phyloP scores from a whole-genome alignment of 352 stramenopile genomes.

The Phytopythium ostracodes region DNA sequence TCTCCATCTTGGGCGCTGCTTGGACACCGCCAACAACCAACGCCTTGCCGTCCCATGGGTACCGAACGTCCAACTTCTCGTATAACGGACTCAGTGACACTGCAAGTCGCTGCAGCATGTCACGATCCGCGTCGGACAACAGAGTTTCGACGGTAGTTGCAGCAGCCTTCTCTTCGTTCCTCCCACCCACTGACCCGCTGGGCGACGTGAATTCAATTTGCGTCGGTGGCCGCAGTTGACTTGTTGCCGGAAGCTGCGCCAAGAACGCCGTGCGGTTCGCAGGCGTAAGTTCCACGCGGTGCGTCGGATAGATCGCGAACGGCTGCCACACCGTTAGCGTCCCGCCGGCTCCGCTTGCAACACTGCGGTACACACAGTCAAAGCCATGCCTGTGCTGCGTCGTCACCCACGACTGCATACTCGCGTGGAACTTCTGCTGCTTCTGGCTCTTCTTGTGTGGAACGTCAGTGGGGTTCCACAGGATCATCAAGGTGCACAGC shows the following conservation, averaged over 20 bases:
- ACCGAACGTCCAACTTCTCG: constrained; percentile 25
- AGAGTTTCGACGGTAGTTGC: too few relatives aligned
- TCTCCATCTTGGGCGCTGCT: constrained; percentile 33
- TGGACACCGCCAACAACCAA: constrained; percentile 27
- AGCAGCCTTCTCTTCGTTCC: background rate
- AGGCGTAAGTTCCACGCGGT: constrained; percentile 24
- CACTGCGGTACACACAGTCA: constrained; percentile 38
- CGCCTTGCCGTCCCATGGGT: constrained; percentile 44
- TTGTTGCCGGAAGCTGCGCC: constrained; percentile 17
- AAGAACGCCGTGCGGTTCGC: constrained; percentile 14
- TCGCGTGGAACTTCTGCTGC: constrained; percentile 6
- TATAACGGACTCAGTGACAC: constrained; percentile 24
- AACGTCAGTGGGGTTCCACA: constrained; percentile 23
- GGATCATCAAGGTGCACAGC: constrained; percentile 25
- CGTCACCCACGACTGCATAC: constrained; percentile 30
- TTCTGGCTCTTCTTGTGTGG: constrained; percentile 24
- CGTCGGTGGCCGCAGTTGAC: constrained; percentile 8
- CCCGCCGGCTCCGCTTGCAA: constrained; percentile 13
- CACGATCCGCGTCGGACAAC: constrained; percentile 14
- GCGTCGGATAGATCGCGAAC: constrained; percentile 35
- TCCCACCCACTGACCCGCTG: background rate
- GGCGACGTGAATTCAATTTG: background rate
- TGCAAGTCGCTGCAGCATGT: constrained; percentile 18
- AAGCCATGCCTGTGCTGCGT: constrained; percentile 39
- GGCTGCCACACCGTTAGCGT: constrained; percentile 47